Conservation (phyloP, 140 eudicot species). For the Stevia rebaudiana region DNA sequence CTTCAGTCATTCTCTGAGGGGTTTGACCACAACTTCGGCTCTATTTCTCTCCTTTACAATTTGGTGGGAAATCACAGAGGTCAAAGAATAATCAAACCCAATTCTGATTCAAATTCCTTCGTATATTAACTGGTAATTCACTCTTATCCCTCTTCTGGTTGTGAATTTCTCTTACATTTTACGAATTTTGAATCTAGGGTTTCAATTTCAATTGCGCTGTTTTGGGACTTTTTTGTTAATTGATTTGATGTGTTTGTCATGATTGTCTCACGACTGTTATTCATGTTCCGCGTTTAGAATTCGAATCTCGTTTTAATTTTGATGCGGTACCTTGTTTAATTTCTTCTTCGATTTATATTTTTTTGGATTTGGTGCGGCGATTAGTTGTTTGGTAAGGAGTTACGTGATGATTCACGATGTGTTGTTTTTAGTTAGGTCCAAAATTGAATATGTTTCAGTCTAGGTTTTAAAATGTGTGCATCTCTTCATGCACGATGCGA, state of each 20-base stretch:
- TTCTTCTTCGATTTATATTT: no score
- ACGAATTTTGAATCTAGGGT: constrained; percentile 51
- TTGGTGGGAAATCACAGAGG: constrained; percentile 45
- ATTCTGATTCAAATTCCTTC: constrained; percentile 27
- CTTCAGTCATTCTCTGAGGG: constrained; percentile 36
- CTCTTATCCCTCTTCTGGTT: neutral
- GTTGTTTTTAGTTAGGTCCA: constrained; percentile 1
- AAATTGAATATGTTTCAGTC: neutral
- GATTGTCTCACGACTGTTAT: constrained; percentile 11
- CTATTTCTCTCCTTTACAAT: constrained; percentile 26
- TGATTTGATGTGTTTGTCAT: constrained; percentile 4
- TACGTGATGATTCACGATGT: no score
- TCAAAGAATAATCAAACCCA: constrained; percentile 20
- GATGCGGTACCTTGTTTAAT: no score
- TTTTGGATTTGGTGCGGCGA: constrained; percentile 1
- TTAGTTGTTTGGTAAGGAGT: neutral
- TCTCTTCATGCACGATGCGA: no score
- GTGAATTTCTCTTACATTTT: constrained; percentile 23
- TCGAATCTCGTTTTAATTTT: constrained; percentile 9
- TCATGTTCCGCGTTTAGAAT: neutral
- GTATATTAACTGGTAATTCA: constrained; percentile 17
- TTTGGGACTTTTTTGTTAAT: constrained; percentile 7
- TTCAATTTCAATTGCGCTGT: constrained; percentile 20
- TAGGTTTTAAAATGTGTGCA: no score
- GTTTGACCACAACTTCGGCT: no score